phyloP scores from a whole-genome alignment of 2,329 filamentous ascomycete species.

The Beauveria sp. region DNA sequence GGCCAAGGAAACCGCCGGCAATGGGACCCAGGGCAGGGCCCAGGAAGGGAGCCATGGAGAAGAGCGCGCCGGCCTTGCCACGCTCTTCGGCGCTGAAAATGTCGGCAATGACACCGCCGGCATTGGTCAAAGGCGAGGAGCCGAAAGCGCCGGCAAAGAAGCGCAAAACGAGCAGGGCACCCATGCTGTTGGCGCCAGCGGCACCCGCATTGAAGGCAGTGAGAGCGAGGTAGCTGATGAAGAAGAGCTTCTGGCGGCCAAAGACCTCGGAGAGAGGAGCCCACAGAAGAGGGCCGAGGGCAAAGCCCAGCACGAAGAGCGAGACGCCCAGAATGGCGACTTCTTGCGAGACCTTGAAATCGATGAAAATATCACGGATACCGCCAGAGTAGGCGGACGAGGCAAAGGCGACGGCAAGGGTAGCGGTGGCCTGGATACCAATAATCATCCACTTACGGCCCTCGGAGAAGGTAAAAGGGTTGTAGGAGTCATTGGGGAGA shows the following conservation, averaged over 20 bases:
- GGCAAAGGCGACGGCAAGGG: conserved; percentile 61
- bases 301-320: conserved; percentile 56
- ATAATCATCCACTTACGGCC: conserved; percentile 60
- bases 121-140: conserved; percentile 54
- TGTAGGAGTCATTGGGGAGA: conserved; percentile 57
- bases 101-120: conserved; percentile 56
- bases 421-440: conserved; percentile 55
- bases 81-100: conserved; percentile 49
- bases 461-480: conserved; percentile 53
- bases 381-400: conserved; percentile 61
- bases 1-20: conserved; percentile 53
- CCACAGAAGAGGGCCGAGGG: conserved; percentile 56
- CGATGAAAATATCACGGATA: conserved; percentile 41
- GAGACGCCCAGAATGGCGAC: conserved; percentile 56
- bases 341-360: conserved; percentile 45
- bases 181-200: conserved; percentile 49
- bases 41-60: conserved; percentile 56
- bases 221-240: conserved; percentile 48
- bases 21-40: conserved; percentile 55
- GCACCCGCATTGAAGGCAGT: conserved; percentile 55
- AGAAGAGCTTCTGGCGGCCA: conserved; percentile 53
- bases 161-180: conserved; percentile 56
- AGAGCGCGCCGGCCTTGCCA: conserved; percentile 51
- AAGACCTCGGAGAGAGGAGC: conserved; percentile 59
- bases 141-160: conserved; percentile 60